Evolutionary conservation across 768 basidiomycete species (phyloP).

Genomic region (Ramaria rubella): DNA sequence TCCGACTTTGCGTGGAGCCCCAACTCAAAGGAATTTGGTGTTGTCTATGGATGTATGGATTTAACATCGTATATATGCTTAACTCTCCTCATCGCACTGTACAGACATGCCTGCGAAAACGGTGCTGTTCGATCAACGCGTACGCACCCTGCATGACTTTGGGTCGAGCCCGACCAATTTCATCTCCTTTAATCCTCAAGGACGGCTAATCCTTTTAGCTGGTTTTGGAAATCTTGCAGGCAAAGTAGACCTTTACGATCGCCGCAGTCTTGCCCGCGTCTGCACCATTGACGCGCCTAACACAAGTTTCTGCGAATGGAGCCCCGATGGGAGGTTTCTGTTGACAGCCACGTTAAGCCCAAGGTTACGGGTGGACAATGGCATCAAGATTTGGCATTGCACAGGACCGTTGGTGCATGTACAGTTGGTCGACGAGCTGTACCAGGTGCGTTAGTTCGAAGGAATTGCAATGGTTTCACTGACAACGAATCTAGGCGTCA

Average conservation of each 20-base stretch:
- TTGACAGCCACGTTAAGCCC: conserved; percentile 96
- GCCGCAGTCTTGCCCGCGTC: conserved; percentile 75
- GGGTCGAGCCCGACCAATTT: conserved; percentile 87
- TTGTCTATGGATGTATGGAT: conserved; percentile 89
- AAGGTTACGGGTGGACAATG: conserved; percentile 92
- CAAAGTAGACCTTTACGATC: conserved; percentile 87
- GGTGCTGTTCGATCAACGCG: conserved; percentile 86
- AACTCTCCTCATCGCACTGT: conserved; percentile 5
- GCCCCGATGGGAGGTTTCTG: conserved; percentile 85
- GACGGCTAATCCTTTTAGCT: conserved; percentile 76
- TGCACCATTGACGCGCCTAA: conserved; percentile 84
- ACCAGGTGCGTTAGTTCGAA: conserved; percentile 44
- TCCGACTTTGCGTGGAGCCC: conserved; percentile 97
- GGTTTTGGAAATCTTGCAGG: conserved; percentile 98
- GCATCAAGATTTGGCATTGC: conserved; percentile 94
- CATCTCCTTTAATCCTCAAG: conserved; percentile 92
- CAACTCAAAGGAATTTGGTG: conserved; percentile 93
- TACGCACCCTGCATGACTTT: conserved; percentile 83
- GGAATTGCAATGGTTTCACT: not conserved
- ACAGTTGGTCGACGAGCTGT: conserved; percentile 80
- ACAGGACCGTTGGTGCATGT: conserved; percentile 81
- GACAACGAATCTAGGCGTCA: conserved; percentile 29
- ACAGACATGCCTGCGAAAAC: conserved; percentile 96
- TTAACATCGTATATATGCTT: not conserved
- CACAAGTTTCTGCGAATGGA: conserved; percentile 93